These are phyloP conservation scores for Hypoxylon intermedium DNA, from an alignment of 495 filamentous ascomycete species.

Conservation along the genomic window DNA sequence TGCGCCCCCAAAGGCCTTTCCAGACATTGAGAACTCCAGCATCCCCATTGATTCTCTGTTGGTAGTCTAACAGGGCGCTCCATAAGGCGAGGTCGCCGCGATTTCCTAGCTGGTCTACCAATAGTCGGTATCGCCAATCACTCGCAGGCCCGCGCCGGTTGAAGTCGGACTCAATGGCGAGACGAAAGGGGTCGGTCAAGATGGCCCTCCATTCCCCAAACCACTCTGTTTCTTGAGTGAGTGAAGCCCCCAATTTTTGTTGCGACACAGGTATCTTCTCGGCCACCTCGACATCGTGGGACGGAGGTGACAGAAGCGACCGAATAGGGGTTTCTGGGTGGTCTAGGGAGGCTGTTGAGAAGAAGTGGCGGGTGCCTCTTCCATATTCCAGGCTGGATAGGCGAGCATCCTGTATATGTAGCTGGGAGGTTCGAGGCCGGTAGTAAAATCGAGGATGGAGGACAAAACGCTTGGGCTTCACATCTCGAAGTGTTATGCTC, in stretches of 20 bases:
- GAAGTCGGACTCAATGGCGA: constrained; percentile 60
- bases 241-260: constrained; percentile 2
- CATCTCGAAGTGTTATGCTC: constrained; percentile 38
- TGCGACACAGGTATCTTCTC: constrained; percentile 2
- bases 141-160: constrained; percentile 41
- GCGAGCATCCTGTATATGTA: background rate
- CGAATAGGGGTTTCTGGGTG: constrained; percentile 1
- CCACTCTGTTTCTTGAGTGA: constrained; percentile 27
- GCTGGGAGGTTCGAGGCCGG: constrained; percentile 8
- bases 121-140: constrained; percentile 44
- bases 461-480: constrained; percentile 34
- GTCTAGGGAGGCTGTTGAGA: constrained; percentile 11
- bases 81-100: constrained; percentile 65
- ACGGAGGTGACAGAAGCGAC: constrained; percentile 8
- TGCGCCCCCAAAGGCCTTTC: constrained; percentile 44
- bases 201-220: constrained; percentile 36
- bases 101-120: constrained; percentile 63
- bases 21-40: constrained; percentile 56
- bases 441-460: constrained; percentile 20
- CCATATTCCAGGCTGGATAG: background rate
- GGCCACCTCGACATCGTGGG: background rate
- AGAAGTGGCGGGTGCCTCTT: constrained; percentile 1
- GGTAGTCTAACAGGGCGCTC: constrained; percentile 68
- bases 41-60: constrained; percentile 65
- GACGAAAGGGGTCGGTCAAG: constrained; percentile 36